Evolutionary conservation across 495 filamentous ascomycete genomes (phyloP).

Genomic region (Talaromyces wortmannii): DNA sequence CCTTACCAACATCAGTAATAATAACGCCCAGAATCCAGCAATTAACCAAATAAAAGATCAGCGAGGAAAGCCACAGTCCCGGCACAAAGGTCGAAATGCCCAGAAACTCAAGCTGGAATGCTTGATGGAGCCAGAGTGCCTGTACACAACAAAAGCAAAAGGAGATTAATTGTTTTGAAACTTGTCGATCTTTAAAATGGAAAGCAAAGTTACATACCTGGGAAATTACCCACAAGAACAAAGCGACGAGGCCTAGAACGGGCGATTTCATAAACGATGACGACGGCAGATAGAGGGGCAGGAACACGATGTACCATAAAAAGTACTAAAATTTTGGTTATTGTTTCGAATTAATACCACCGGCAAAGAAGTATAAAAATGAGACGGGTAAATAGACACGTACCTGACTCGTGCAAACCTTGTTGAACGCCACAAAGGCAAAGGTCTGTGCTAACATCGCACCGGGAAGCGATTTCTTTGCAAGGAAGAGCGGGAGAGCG

Average conservation of each 20-base stretch:
- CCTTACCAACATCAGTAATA: constrained; percentile 53
- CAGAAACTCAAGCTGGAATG: constrained; percentile 79
- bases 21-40: constrained; percentile 80
- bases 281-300: constrained; percentile 81
- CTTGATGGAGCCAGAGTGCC: constrained; percentile 84
- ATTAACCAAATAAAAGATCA: constrained; percentile 81
- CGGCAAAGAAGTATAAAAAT: background rate
- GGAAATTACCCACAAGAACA: constrained; percentile 63
- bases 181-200: background rate
- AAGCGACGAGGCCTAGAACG: constrained; percentile 52
- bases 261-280: constrained; percentile 62
- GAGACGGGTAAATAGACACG: constrained; percentile 6
- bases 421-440: constrained; percentile 95
- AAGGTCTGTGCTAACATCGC: constrained; percentile 99
- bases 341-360: background rate
- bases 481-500: constrained; percentile 69
- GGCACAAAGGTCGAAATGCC: constrained; percentile 81
- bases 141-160: constrained; percentile 21
- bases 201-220: constrained; percentile 36
- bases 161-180: background rate
- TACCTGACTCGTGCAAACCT: constrained; percentile 97
- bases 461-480: constrained; percentile 72
- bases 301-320: constrained; percentile 91
- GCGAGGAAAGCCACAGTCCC: constrained; percentile 65
- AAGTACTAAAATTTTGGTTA: constrained; percentile 62